Evolutionary conservation across 1,284 basidiomycete species (phyloP), one percentile per base, ranked within the genome.

Genomic region (Athelia sp.): DNA sequence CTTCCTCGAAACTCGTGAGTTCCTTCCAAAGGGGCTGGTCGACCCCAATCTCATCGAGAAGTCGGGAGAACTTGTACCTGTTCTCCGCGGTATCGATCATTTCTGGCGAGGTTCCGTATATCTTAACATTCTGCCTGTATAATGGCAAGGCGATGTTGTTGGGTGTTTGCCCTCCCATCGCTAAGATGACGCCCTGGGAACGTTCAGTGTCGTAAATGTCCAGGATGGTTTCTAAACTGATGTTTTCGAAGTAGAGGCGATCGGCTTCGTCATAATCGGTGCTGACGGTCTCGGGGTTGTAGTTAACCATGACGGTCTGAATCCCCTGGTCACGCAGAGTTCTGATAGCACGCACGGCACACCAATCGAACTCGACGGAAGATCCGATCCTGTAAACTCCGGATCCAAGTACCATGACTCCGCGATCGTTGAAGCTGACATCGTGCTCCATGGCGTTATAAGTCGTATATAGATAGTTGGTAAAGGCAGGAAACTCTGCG

Each of bases 11-110:
- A 60, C 85, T 90, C 44, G 94, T 92, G 43, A 98, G 79, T 69
- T 98, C 97, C 76, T 93, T 98, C 96, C 97, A 98, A 55, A 81
- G 72, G 14, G 96, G 96, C 72, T 98, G 97, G 69, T 99, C 96
- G 42, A 98, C 96, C 32, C 89, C 94, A 54, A 98, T 98, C 67
- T 94, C 94, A 68, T 99, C 97, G 52, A 98, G 73, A 70, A 98
- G 82, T 54, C 96, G 92, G 50, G 96, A 98, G 76, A 99, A 99
- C 76, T 99, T 99, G 89, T 93, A 98, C 55, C 97, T 81, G 70
- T 99, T 98, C 78, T 99, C 96, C 21, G 96, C 96, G 24, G 93
- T 98, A 66, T 99, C 97, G 61, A 99, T 99, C 93, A 98, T 98
- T 74, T 98, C 96, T 8, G 96, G 96, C 23, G 94, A 98, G 1